Percentiles rank a stretch among this genome's conserved stretches.
Conservation (phyloP, 345 rosid species). For the Eucalyptus curtisii region DNA sequence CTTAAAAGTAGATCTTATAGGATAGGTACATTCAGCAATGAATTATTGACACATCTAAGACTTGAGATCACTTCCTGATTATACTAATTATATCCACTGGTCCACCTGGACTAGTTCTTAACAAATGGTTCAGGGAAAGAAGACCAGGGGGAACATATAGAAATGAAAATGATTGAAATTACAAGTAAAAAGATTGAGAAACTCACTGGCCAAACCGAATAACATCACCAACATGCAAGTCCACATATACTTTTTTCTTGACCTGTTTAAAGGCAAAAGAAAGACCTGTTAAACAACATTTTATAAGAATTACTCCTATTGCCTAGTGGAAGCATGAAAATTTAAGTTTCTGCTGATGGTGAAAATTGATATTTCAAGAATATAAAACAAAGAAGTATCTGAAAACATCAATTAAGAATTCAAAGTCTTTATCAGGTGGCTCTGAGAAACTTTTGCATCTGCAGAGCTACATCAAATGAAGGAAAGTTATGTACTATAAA, state of each 20-base stretch:
- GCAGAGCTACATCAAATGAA: neutral
- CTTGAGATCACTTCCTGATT: neutral
- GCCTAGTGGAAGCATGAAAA: neutral
- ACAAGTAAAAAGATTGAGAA: neutral
- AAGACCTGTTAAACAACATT: neutral
- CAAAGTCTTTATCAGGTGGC: neutral
- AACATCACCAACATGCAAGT: conserved; percentile 83
- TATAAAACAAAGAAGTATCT: neutral
- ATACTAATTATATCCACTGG: neutral
- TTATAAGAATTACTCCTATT: neutral
- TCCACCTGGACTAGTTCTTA: neutral
- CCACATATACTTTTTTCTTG: conserved; percentile 48
- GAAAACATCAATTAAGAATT: neutral
- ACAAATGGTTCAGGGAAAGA: neutral
- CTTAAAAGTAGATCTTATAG: neutral
- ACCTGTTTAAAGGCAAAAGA: conserved; percentile 23
- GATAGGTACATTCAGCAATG: neutral
- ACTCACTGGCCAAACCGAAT: conserved; percentile 92
- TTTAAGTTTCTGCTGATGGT: neutral
- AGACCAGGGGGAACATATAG: neutral
- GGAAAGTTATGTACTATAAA: neutral
- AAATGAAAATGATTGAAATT: neutral
- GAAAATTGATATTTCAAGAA: neutral
- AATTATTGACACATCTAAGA: neutral
- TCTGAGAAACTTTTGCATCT: neutral